A percentile compares a stretch with the other conserved stretches of the same genome.
Evolutionary conservation across 495 filamentous ascomycete genomes (phyloP).

Genomic region (Corynascus novoguineensis): DNA sequence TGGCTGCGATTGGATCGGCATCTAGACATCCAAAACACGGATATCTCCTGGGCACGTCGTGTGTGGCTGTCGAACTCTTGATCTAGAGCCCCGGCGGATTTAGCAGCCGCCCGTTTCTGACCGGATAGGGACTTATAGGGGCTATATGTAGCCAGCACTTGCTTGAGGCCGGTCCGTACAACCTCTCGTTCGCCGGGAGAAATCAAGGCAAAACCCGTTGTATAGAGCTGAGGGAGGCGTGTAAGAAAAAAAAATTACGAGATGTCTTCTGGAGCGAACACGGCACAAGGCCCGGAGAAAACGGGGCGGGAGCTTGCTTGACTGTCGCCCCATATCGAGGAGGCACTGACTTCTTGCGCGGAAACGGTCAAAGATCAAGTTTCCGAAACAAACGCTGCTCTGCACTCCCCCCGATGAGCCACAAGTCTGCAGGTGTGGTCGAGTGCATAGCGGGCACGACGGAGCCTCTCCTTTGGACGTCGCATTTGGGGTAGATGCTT

Average conservation of each 20-base stretch:
- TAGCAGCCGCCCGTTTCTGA: slow-evolving; percentile 32
- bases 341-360: slow-evolving; percentile 3
- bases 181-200: background rate
- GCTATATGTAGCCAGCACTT: background rate
- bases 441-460: slow-evolving; percentile 23
- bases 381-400: background rate
- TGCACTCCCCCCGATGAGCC: slow-evolving; percentile 18
- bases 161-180: background rate
- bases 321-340: slow-evolving; percentile 7
- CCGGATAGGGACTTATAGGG: slow-evolving; percentile 9
- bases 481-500: background rate
- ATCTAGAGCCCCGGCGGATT: slow-evolving; percentile 21
- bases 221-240: background rate
- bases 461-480: slow-evolving; percentile 11
- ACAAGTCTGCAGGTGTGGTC: slow-evolving; percentile 14
- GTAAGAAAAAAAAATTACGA: background rate
- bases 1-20: slow-evolving; percentile 22
- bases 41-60: slow-evolving; percentile 28
- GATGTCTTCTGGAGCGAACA: background rate
- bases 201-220: background rate
- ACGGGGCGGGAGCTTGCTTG: slow-evolving; percentile 1
- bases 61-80: slow-evolving; percentile 12
- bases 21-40: slow-evolving; percentile 30
- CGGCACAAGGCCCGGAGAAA: background rate
- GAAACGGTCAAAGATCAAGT: slow-evolving; percentile 4